Conservation (phyloP, 768 basidiomycete genomes). For the Glaciozyma martinii region DNA sequence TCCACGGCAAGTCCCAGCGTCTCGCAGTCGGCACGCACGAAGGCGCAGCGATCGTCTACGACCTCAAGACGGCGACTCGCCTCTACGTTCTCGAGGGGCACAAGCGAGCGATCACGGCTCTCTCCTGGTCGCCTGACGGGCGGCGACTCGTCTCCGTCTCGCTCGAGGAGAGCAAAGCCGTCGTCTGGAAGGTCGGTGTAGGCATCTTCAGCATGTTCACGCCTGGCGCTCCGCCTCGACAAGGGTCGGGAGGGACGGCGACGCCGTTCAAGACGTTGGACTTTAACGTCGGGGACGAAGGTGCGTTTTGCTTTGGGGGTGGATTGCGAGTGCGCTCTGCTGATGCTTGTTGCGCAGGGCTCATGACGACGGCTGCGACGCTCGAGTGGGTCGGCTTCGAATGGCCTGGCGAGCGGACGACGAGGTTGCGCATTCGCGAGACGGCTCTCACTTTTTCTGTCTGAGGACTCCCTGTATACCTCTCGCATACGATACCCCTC, state of each 20-base stretch:
- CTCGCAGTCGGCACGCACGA: constrained; percentile 89
- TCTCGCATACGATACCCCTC: too few species aligned
- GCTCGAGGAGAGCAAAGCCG: constrained; percentile 68
- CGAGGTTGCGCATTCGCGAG: constrained; percentile 71
- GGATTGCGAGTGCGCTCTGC: background rate
- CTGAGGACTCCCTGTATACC: background rate
- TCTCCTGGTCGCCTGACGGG: constrained; percentile 90
- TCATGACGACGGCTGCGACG: constrained; percentile 55
- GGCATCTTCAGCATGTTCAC: constrained; percentile 81
- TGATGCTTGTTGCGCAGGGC: constrained; percentile 40
- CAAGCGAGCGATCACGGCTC: constrained; percentile 57
- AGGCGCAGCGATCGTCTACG: constrained; percentile 91
- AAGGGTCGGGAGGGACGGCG: constrained; percentile 55
- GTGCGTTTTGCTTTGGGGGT: constrained; percentile 44
- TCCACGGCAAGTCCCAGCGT: constrained; percentile 75
- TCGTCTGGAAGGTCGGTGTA: constrained; percentile 93
- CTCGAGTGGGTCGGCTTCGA: constrained; percentile 68
- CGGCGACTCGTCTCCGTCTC: constrained; percentile 77
- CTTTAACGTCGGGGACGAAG: constrained; percentile 75
- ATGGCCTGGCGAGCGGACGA: constrained; percentile 75
- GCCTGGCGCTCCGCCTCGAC: constrained; percentile 73
- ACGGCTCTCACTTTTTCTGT: constrained; percentile 62
- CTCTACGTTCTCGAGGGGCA: constrained; percentile 92
- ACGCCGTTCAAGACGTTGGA: constrained; percentile 81
- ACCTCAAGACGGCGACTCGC: constrained; percentile 88